phyloP scores from a whole-genome alignment of 169 alveolate species.

The Eimeria maxima region DNA sequence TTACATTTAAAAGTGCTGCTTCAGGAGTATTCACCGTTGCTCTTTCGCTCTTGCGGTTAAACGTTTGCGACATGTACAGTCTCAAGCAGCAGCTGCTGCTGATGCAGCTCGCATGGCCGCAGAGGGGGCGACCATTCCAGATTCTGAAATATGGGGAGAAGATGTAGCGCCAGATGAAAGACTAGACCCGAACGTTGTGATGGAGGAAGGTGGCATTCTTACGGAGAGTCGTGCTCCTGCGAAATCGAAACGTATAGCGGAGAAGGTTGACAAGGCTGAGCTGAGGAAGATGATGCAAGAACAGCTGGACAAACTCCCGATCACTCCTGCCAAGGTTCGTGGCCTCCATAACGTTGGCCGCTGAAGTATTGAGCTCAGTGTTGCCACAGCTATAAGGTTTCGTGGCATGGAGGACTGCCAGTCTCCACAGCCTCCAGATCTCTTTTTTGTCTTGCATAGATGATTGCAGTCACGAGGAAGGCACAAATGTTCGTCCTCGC shows the following conservation, averaged over 20 bases:
- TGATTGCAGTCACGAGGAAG: not conserved
- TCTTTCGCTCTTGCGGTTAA: not conserved
- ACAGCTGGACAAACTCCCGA: conserved; percentile 77
- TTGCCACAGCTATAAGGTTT: not conserved
- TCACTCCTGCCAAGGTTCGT: conserved; percentile 66
- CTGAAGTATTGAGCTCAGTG: not conserved
- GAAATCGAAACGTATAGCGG: conserved; percentile 31
- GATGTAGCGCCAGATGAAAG: conserved; percentile 69
- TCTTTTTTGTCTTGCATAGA: not conserved
- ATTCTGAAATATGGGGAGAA: conserved; percentile 77
- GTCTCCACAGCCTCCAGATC: not conserved
- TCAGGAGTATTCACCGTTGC: not conserved
- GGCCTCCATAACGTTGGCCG: not conserved
- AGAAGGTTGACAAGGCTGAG: conserved; percentile 61
- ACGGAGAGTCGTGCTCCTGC: not conserved
- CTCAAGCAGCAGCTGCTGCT: conserved; percentile 72
- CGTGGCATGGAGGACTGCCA: not conserved
- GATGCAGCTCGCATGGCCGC: conserved; percentile 77
- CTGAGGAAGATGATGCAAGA: conserved; percentile 61
- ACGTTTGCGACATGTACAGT: not conserved
- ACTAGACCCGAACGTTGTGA: conserved; percentile 63
- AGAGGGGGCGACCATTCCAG: conserved; percentile 69
- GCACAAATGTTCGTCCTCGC: not conserved
- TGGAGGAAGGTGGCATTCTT: conserved; percentile 28
- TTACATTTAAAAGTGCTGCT: not conserved